A percentile compares a stretch with the other conserved stretches of the same genome.
phyloP scores from a whole-genome alignment of 108 stramenopile species.

The Conticribra weissflogii region DNA sequence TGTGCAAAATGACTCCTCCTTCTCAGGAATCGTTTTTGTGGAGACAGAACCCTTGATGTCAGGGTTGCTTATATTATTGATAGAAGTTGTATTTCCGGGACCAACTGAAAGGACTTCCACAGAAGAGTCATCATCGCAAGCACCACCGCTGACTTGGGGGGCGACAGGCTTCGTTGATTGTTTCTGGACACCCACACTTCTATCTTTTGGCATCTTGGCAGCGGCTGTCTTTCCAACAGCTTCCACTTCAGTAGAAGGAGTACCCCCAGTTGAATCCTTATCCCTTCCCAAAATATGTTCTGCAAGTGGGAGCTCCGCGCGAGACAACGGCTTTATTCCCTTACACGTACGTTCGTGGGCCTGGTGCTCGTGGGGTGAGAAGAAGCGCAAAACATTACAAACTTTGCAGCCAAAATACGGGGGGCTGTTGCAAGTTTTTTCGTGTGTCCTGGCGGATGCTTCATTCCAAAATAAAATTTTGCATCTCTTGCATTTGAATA shows the following conservation, averaged over 20 bases:
- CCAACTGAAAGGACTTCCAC: background rate
- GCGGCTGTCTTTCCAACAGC: background rate
- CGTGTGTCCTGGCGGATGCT: background rate
- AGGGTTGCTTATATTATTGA: background rate
- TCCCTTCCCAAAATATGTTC: background rate
- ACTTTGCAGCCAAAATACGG: background rate
- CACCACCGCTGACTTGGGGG: background rate
- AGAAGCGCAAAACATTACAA: background rate
- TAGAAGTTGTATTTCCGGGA: background rate
- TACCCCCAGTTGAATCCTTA: no score
- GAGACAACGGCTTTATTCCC: background rate
- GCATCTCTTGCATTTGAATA: background rate
- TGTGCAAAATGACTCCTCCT: no score
- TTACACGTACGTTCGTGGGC: background rate
- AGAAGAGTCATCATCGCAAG: background rate
- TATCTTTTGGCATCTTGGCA: no score
- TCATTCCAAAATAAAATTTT: background rate
- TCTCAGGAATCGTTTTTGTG: no score
- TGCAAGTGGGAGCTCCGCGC: background rate
- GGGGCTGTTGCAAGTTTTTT: background rate
- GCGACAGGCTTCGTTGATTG: background rate
- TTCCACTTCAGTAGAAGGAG: background rate
- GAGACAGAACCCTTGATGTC: no score
- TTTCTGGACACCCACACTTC: background rate
- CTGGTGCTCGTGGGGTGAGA: background rate